These are phyloP conservation scores for Wickerhamomyces hampshirensis DNA, from an alignment of 805 yeast species.

Conservation along the genomic window DNA sequence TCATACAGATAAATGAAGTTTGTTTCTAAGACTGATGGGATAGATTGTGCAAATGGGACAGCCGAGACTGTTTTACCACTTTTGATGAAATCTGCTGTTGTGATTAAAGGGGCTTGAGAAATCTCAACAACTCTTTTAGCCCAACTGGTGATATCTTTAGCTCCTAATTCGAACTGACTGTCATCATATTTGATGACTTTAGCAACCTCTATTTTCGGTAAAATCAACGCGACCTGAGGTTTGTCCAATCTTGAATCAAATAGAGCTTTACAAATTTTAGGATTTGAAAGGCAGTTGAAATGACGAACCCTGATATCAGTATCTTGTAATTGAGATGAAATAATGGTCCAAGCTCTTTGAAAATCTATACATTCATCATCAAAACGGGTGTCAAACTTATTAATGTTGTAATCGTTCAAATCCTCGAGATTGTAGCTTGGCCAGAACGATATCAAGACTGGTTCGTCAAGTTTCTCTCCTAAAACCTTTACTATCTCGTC, in stretches of 20 bases:
- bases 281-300: slow-evolving; percentile 52
- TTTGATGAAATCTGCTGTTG: slow-evolving; percentile 17
- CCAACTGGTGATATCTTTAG: slow-evolving; percentile 36
- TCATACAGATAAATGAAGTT: slow-evolving; percentile 53
- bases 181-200: slow-evolving; percentile 34
- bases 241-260: slow-evolving; percentile 32
- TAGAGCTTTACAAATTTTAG: slow-evolving; percentile 46
- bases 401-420: slow-evolving; percentile 28
- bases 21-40: slow-evolving; percentile 33
- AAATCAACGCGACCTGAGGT: slow-evolving; percentile 46
- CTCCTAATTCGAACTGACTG: slow-evolving; percentile 15
- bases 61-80: slow-evolving; percentile 13
- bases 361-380: slow-evolving; percentile 49
- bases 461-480: slow-evolving; percentile 36
- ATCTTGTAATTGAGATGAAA: slow-evolving; percentile 43
- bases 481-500: slow-evolving; percentile 43
- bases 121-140: slow-evolving; percentile 44
- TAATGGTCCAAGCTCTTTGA: slow-evolving; percentile 52
- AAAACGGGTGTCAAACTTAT: slow-evolving; percentile 33
- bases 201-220: slow-evolving; percentile 44
- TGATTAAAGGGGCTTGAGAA: slow-evolving; percentile 32
- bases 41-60: not conserved
- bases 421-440: slow-evolving; percentile 44
- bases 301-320: slow-evolving; percentile 43
- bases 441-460: slow-evolving; percentile 61